Evolutionary conservation across 305 asterid species (phyloP).

Genomic region (Striga hermonthica): DNA sequence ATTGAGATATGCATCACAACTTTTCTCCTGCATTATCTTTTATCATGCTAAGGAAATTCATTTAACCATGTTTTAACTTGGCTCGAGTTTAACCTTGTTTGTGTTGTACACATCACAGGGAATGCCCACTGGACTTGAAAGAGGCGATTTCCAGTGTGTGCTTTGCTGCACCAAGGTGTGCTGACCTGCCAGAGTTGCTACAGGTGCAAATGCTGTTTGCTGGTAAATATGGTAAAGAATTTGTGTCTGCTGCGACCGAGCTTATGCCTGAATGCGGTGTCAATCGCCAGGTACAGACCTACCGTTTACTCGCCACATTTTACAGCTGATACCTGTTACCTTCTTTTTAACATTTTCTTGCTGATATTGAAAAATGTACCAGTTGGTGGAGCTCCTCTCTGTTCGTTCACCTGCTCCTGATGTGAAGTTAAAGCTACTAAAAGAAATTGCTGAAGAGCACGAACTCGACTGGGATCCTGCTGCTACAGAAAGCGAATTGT

Average conservation of each 20-base stretch:
- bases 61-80: too few species aligned
- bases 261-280: slow-evolving; percentile 97
- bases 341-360: slow-evolving; percentile 5
- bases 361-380: slow-evolving; percentile 11
- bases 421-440: slow-evolving; percentile 70
- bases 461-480: slow-evolving; percentile 91
- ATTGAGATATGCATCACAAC: too few species aligned
- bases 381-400: slow-evolving; percentile 84
- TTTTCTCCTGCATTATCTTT: too few species aligned
- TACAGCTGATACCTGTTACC: too few species aligned
- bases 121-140: slow-evolving; percentile 94
- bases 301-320: too few species aligned
- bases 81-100: too few species aligned
- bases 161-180: slow-evolving; percentile 99
- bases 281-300: slow-evolving; percentile 73
- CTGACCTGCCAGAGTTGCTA: slow-evolving; percentile 82
- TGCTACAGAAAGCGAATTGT: slow-evolving; percentile 62
- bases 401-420: slow-evolving; percentile 86
- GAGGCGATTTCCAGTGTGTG: slow-evolving; percentile 95
- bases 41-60: too few species aligned
- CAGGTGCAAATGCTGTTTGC: slow-evolving; percentile 77
- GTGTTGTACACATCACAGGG: slow-evolving; percentile 46
- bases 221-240: slow-evolving; percentile 90
- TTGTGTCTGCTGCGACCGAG: slow-evolving; percentile 82
- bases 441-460: slow-evolving; percentile 90